These are phyloP conservation scores for Panicum miliaceum DNA, from an alignment of 176 grass and related monocot species.

Conservation along the genomic window DNA sequence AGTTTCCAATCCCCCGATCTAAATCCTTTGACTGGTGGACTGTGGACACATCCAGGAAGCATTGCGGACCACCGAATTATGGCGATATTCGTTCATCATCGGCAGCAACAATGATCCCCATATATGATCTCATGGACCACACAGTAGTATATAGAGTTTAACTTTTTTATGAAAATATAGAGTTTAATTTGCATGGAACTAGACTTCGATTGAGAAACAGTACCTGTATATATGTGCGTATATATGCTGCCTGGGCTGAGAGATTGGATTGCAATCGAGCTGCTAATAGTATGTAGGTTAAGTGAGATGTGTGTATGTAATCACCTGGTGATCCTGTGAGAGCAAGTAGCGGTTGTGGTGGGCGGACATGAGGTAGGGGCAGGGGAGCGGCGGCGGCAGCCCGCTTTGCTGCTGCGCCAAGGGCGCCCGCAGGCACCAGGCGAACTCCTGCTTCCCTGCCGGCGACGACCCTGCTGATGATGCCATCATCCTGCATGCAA, in stretches of 20 bases:
- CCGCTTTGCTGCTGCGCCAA: conserved; percentile 21
- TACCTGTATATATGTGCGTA: not conserved
- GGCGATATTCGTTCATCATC: not conserved
- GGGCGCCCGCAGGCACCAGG: conserved; percentile 25
- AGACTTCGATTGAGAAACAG: not conserved
- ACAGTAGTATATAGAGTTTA: no score
- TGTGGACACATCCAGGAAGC: not conserved
- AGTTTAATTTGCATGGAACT: not conserved
- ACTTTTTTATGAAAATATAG: no score
- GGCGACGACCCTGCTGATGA: not conserved
- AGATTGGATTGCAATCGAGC: not conserved
- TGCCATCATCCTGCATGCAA: conserved; percentile 27
- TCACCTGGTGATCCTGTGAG: conserved; percentile 46
- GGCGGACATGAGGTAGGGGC: conserved; percentile 51
- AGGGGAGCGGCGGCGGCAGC: conserved; percentile 37
- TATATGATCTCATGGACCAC: not conserved
- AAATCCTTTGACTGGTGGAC: not conserved
- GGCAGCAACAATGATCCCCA: not conserved
- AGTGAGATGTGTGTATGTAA: not conserved
- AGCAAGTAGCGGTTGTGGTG: conserved; percentile 48
- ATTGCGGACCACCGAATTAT: not conserved
- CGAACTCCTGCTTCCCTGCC: conserved; percentile 13
- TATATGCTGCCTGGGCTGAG: not conserved
- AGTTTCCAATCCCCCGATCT: not conserved
- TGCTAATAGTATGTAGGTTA: not conserved